Evolutionary conservation across 108 stramenopile species (phyloP).

Genomic region (Parmales sp.): DNA sequence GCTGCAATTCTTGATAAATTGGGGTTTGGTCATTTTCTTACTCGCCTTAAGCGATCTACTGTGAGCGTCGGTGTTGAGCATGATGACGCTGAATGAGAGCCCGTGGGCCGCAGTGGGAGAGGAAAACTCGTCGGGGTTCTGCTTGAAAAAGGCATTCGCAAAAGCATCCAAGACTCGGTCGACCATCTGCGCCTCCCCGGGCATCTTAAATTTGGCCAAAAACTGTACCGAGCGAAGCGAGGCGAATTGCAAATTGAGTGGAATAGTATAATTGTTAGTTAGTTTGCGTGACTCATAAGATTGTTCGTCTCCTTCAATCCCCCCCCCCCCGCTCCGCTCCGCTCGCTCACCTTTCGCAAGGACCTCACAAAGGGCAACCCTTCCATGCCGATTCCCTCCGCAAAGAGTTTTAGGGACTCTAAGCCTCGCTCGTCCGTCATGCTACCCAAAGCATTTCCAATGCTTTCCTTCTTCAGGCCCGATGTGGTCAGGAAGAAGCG

Average conservation of each 20-base stretch:
- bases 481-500: not conserved
- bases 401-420: not conserved
- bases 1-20: not conserved
- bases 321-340: too few relatives aligned
- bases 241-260: too few relatives aligned
- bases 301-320: too few relatives aligned
- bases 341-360: too few relatives aligned
- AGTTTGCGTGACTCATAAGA: too few relatives aligned
- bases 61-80: not conserved
- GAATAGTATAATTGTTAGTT: too few relatives aligned
- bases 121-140: not conserved
- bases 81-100: not conserved
- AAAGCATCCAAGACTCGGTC: conserved; percentile 1
- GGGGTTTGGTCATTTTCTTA: not conserved
- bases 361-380: not conserved
- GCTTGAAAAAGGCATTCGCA: not conserved
- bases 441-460: not conserved
- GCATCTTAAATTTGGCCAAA: not conserved
- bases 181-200: conserved; percentile 5
- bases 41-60: not conserved
- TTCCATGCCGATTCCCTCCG: not conserved
- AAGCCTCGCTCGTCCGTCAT: not conserved
- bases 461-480: not conserved
- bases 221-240: too few relatives aligned
- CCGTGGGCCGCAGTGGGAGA: not conserved